Evolutionary conservation across 1,284 basidiomycete genomes (phyloP).

Genomic region (Ganoderma leucocontextum): DNA sequence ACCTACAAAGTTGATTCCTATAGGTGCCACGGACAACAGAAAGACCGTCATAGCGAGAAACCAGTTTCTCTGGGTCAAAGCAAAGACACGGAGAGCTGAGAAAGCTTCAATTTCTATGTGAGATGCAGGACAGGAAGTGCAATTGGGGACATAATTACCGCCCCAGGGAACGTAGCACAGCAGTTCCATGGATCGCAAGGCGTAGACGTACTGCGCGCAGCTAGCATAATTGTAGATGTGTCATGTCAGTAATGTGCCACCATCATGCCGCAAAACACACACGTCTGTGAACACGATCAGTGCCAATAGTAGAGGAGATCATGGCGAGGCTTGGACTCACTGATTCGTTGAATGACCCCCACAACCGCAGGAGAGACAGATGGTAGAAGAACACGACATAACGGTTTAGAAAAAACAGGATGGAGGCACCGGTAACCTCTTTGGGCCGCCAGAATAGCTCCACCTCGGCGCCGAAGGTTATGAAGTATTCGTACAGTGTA

Average conservation of each 20-base stretch:
- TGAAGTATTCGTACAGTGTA: constrained; percentile 9
- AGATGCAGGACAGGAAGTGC: not conserved
- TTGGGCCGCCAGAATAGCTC: constrained; percentile 9
- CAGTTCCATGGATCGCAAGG: not conserved
- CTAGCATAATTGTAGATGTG: not conserved
- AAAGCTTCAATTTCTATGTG: not conserved
- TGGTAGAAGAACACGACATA: constrained; percentile 3
- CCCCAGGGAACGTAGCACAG: constrained; percentile 12
- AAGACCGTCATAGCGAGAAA: not conserved
- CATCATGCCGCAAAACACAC: not conserved
- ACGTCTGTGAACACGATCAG: not conserved
- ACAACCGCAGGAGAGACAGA: not conserved
- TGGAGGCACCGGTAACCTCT: constrained; percentile 1
- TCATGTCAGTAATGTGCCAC: not conserved
- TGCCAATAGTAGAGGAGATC: not conserved
- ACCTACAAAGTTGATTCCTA: constrained; percentile 13
- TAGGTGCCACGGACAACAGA: constrained; percentile 2
- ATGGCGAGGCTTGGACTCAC: not conserved
- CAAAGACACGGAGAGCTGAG: constrained; percentile 21
- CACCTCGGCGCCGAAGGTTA: constrained; percentile 9
- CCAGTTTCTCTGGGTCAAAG: constrained; percentile 10
- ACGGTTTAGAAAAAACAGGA: constrained; percentile 3
- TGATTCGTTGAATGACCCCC: not conserved
- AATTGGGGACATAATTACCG: not conserved
- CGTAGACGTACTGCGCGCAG: constrained; percentile 8